Percentiles rank a stretch among this genome's conserved stretches.
phyloP scores from a whole-genome alignment of 2,329 filamentous ascomycete genomes.

The Xylariaceae sp. region DNA sequence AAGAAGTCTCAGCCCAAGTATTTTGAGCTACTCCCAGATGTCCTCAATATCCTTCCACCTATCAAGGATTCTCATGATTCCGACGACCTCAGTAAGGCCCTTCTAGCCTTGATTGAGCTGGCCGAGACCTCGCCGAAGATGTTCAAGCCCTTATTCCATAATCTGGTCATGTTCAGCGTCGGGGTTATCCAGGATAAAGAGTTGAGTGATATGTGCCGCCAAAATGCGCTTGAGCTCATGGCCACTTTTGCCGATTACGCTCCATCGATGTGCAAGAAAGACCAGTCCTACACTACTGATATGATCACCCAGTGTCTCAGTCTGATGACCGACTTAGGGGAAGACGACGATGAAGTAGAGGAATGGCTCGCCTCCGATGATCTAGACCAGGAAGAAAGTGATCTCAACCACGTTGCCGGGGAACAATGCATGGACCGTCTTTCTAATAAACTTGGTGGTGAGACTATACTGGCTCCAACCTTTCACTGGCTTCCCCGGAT shows the following conservation, averaged over 20 bases:
- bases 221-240: constrained; percentile 96
- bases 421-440: constrained; percentile 98
- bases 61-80: constrained; percentile 90
- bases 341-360: constrained; percentile 88
- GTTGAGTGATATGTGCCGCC: constrained; percentile 79
- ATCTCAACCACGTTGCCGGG: constrained; percentile 93
- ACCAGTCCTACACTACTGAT: constrained; percentile 82
- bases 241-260: constrained; percentile 95
- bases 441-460: constrained; percentile 94
- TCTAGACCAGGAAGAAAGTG: constrained; percentile 92
- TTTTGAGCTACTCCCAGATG: constrained; percentile 78
- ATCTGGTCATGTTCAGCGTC: constrained; percentile 87
- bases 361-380: constrained; percentile 95
- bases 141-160: constrained; percentile 94
- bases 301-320: constrained; percentile 99
- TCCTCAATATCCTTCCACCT: constrained; percentile 90
- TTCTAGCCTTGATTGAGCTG: constrained; percentile 87
- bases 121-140: constrained; percentile 94
- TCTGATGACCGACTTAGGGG: constrained; percentile 93
- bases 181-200: constrained; percentile 96
- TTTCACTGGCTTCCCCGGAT: constrained; percentile 97
- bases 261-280: constrained; percentile 91
- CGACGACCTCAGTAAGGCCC: constrained; percentile 83
- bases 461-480: constrained; percentile 84
- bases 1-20: constrained; percentile 90